Percentiles rank a stretch among this genome's conserved stretches.
phyloP scores from a whole-genome alignment of 106 monocot species.

The Gastrodia elata region DNA sequence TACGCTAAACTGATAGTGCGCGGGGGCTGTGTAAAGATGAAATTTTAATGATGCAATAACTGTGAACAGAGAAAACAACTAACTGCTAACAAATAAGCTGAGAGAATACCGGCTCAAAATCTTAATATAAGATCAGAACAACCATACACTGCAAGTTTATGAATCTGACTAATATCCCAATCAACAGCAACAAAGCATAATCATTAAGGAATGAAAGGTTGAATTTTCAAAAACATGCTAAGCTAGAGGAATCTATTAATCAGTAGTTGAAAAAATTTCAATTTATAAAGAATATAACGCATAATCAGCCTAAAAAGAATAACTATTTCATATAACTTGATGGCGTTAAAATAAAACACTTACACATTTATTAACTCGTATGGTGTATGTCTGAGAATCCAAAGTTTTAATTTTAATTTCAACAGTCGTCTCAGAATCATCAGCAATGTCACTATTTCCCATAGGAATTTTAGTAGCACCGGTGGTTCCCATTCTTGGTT shows the following conservation, averaged over 20 bases:
- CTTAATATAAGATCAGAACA: no score
- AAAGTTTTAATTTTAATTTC: constrained; percentile 95
- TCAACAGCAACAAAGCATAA: not conserved
- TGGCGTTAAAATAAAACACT: constrained; percentile 25
- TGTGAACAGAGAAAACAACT: no score
- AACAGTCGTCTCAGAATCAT: constrained; percentile 53
- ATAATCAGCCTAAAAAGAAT: not conserved
- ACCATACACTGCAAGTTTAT: not conserved
- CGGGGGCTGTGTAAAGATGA: no score
- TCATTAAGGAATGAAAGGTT: not conserved
- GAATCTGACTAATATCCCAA: not conserved
- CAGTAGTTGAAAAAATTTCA: not conserved
- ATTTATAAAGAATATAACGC: not conserved
- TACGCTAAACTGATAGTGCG: no score
- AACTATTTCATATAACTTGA: not conserved
- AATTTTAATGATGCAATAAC: no score
- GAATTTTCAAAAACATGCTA: not conserved
- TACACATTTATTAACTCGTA: constrained; percentile 89
- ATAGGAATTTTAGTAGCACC: constrained; percentile 19
- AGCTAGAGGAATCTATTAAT: not conserved
- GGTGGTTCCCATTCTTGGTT: constrained; percentile 19
- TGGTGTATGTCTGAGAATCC: constrained; percentile 86
- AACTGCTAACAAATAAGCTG: no score
- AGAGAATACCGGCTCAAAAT: no score
- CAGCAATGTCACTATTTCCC: constrained; percentile 15